Evolutionary conservation across 208 protist species (phyloP), one percentile per base, ranked within the genome.

Genomic region (Vickermania ingenoplastis): DNA sequence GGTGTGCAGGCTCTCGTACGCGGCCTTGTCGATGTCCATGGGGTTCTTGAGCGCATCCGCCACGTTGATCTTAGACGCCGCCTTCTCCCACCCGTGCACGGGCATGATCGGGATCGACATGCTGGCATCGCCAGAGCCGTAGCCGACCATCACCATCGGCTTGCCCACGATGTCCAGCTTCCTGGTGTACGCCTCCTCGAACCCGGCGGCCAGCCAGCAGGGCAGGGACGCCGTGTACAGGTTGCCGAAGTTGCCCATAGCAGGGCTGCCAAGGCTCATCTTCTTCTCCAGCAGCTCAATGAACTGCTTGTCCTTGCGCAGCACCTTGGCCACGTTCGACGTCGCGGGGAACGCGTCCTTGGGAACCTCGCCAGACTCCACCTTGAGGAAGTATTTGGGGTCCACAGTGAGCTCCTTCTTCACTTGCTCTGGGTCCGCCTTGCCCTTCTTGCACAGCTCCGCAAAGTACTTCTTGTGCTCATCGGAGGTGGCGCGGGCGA

Each of bases 181-280:
- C 63, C 73, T 78, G 3, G 25, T 69, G 62, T 86, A 80, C 30
- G 88, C 88, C 72, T 95, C 84, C 69, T 92, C 88, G 59, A 92
- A 88, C 30, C 88, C 88, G 52, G 85, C 84, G 41, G 84, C 84
- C 56, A 95, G 64, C 88, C 88, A 95, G 72, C 83, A 91, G 3
- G 88, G 88, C 45, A 95, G 79, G 53, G 88, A 95, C 28, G 88
- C 88, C 21, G 88, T 92, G 81, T 95, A 95, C 49, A 95, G 75
- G 66, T 95, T 95, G 60, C 88, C 88, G 68, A 92, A 91, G 65
- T 92, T 89, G 57, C 69, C 79, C 83, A 92, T 91, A n/a, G 80
- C 61, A 24, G 70, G 53, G 70, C 83, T 91, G 58, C 88, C 88
- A 56, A 95, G 76, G 67, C 79, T 88, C 88, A 95, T 91, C 79